Evolutionary conservation across 768 basidiomycete genomes (phyloP), one percentile per base, ranked within the genome.

Genomic region (Lactifluus hygrophoroides): DNA sequence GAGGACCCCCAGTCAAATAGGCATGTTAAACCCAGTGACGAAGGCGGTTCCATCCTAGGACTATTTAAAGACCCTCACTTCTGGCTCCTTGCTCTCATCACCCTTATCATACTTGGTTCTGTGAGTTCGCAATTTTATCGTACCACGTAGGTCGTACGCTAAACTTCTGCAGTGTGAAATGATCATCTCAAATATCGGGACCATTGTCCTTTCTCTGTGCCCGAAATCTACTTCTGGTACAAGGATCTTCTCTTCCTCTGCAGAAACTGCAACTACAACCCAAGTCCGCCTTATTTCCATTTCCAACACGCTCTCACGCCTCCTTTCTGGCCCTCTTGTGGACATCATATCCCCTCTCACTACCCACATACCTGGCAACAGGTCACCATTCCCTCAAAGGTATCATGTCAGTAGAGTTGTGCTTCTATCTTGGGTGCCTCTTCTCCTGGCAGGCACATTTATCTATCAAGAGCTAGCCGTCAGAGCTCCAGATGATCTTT

Each of bases 171-270:
- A 49, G 43, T 55, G 56, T 46, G 88, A 90, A 69, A 90, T 89
- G 88, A 76, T 92, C 21, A 83, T 91, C 19, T 85, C 88, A 19
- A 92, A 90, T 65, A 83, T 92, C 47, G 89, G 88, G 37, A 82
- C 85, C 1, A 86, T 91, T 51, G 78, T 85, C 14, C 71, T 85
- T 4, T 83, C 89, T 14, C 77, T 90, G 35, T 80, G 82, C 9
- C 66, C 62, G 11, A 64, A 69, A 19, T 23, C 57, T 5, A 44
- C 67, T 7, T 37, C 54, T 19, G 54, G 62, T 34, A 28, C 35
- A 30, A 3, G 63, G 38, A 40, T 59, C 21, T 59, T 63, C 28
- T 58, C 62, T 43, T 59, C 61, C 25, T 67, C 71, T 16, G 63
- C 72, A 17, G 70, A 74, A 43, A 63, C 68, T n/a, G 69, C 72